These are phyloP conservation scores for Colletotrichum trifolii DNA, from an alignment of 2,329 filamentous ascomycete genomes.

Conservation along the genomic window DNA sequence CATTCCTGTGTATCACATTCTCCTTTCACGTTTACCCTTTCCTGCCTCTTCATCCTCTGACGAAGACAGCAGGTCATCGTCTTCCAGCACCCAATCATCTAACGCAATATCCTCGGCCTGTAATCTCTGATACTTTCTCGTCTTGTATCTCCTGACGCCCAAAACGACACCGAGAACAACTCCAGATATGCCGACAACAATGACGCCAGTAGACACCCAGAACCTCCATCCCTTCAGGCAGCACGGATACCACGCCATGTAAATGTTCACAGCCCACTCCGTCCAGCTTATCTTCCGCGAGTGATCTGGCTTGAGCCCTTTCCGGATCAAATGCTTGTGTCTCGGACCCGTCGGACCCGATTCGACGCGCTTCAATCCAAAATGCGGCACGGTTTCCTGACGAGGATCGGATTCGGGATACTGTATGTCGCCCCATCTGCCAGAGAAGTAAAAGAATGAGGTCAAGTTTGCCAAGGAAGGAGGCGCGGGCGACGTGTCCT, in stretches of 20 bases:
- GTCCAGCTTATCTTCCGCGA: constrained; percentile 40
- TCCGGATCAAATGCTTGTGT: constrained; percentile 47
- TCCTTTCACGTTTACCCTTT: not conserved
- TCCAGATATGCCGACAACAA: constrained; percentile 30
- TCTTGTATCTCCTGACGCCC: constrained; percentile 25
- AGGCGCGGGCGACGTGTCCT: not conserved
- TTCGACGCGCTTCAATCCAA: constrained; percentile 47
- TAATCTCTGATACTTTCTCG: constrained; percentile 39
- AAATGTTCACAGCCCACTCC: constrained; percentile 42
- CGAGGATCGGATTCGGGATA: constrained; percentile 46
- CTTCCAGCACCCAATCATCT: constrained; percentile 49
- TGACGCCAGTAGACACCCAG: constrained; percentile 41
- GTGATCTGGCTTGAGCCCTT: constrained; percentile 45
- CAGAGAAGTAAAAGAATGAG: constrained; percentile 48
- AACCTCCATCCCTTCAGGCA: constrained; percentile 47
- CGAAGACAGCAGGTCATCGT: constrained; percentile 16
- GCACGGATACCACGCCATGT: constrained; percentile 48
- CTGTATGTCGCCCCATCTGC: constrained; percentile 47
- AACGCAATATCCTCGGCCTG: constrained; percentile 41
- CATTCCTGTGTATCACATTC: not conserved
- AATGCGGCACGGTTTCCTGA: constrained; percentile 44
- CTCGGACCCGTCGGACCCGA: constrained; percentile 47
- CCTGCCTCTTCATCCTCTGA: constrained; percentile 15
- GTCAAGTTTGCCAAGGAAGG: constrained; percentile 42
- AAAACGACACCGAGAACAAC: constrained; percentile 19